A percentile compares a stretch with the other conserved stretches of the same genome.
Evolutionary conservation across 1,284 basidiomycete genomes (phyloP).

Genomic region (Volvariella surrecta): DNA sequence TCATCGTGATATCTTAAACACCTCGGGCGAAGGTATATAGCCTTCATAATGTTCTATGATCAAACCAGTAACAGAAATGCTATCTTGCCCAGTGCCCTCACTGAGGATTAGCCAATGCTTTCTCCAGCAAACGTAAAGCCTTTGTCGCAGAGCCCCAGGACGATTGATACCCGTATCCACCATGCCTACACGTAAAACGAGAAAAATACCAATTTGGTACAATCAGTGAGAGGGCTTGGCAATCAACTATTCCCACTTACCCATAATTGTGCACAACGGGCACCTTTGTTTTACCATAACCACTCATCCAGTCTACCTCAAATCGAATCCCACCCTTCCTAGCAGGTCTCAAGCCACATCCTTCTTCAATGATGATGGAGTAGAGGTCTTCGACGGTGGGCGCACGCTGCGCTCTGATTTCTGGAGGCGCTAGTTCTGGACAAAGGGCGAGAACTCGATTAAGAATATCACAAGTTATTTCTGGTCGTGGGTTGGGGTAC

Average conservation of each 20-base stretch:
- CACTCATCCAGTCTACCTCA: constrained; percentile 25
- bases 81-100: too few relatives aligned
- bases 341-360: constrained; percentile 69
- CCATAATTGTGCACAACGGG: constrained; percentile 55
- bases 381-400: constrained; percentile 58
- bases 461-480: constrained; percentile 56
- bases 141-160: constrained; percentile 65
- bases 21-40: too few relatives aligned
- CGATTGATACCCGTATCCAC: constrained; percentile 64
- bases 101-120: constrained; percentile 26
- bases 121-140: constrained; percentile 44
- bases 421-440: constrained; percentile 62
- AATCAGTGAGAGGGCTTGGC: constrained; percentile 20
- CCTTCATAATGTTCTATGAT: too few relatives aligned
- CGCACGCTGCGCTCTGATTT: constrained; percentile 34
- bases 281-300: constrained; percentile 19
- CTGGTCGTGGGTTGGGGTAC: constrained; percentile 40
- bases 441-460: constrained; percentile 44
- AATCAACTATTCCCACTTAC: too few relatives aligned
- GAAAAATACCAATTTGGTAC: constrained; percentile 3
- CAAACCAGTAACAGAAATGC: too few relatives aligned
- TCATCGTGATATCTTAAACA: too few relatives aligned
- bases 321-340: constrained; percentile 67
- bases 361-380: constrained; percentile 55
- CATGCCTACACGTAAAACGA: constrained; percentile 28